These are phyloP conservation scores for Dactylellina leptospora DNA, from an alignment of 2,329 filamentous ascomycete species.

Conservation along the genomic window DNA sequence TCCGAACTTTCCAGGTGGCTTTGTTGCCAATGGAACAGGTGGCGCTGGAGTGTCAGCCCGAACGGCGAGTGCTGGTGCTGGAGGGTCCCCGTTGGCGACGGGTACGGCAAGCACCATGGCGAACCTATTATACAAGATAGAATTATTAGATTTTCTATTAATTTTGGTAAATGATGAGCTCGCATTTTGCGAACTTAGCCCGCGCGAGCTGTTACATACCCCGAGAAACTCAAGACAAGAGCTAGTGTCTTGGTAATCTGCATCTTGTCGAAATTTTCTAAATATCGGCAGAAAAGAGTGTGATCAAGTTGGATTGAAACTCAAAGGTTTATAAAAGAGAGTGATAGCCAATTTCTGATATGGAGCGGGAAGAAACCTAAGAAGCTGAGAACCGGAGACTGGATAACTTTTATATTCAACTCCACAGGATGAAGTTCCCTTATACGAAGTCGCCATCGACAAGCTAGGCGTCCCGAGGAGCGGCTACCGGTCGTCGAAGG, in stretches of 20 bases:
- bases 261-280: background rate
- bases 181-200: background rate
- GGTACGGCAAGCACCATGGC: no score
- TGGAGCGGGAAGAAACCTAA: no score
- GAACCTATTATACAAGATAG: no score
- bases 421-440: background rate
- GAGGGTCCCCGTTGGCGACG: no score
- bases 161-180: background rate
- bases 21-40: background rate
- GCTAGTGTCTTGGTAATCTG: background rate
- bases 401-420: background rate
- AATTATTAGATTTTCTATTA: background rate
- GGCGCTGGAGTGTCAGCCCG: background rate
- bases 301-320: background rate
- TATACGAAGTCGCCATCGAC: background rate
- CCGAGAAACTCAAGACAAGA: background rate
- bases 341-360: no score
- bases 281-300: background rate
- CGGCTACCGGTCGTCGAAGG: background rate
- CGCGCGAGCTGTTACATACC: no score
- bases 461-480: background rate
- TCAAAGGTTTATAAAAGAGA: background rate
- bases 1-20: background rate
- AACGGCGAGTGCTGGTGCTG: background rate
- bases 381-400: background rate